phyloP scores from a whole-genome alignment of 2,329 filamentous ascomycete genomes.

The Claviceps pusilla region DNA sequence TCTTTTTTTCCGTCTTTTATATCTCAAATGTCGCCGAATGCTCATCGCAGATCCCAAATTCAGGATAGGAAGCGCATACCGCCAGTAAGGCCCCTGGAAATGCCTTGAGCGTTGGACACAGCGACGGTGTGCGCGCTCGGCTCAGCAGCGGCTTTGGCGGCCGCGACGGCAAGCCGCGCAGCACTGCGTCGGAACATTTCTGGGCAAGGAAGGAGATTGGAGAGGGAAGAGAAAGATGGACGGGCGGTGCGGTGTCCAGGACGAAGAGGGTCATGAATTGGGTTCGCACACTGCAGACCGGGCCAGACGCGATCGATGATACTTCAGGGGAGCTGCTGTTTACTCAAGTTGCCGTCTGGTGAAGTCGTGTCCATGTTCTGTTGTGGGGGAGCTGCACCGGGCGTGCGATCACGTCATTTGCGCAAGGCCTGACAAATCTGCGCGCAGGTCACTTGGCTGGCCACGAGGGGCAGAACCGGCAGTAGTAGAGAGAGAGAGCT shows the following conservation, averaged over 20 bases:
- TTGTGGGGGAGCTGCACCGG: conserved; percentile 1
- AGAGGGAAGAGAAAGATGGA: neutral
- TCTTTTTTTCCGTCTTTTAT: neutral
- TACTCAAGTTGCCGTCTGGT: too few relatives aligned
- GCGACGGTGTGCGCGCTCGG: conserved; percentile 48
- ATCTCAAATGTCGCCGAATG: neutral
- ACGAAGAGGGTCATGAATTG: neutral
- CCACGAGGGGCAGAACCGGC: too few relatives aligned
- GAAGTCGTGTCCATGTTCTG: neutral
- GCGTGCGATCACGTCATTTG: conserved; percentile 11
- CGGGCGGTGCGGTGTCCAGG: neutral
- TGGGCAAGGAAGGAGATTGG: too few relatives aligned
- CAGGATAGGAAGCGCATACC: conserved; percentile 35
- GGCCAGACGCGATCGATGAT: too few relatives aligned
- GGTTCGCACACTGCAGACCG: too few relatives aligned
- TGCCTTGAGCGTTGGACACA: conserved; percentile 66
- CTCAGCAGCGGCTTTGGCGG: conserved; percentile 27
- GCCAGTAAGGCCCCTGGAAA: conserved; percentile 65
- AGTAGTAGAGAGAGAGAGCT: too few relatives aligned
- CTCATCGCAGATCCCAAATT: too few relatives aligned
- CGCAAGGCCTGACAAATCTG: neutral
- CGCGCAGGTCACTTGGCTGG: too few relatives aligned
- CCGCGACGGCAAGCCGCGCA: conserved; percentile 49
- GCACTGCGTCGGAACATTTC: conserved; percentile 55
- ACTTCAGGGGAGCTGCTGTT: too few relatives aligned